Conservation (phyloP, 2,329 filamentous ascomycete genomes). For the Coniella vitis region DNA sequence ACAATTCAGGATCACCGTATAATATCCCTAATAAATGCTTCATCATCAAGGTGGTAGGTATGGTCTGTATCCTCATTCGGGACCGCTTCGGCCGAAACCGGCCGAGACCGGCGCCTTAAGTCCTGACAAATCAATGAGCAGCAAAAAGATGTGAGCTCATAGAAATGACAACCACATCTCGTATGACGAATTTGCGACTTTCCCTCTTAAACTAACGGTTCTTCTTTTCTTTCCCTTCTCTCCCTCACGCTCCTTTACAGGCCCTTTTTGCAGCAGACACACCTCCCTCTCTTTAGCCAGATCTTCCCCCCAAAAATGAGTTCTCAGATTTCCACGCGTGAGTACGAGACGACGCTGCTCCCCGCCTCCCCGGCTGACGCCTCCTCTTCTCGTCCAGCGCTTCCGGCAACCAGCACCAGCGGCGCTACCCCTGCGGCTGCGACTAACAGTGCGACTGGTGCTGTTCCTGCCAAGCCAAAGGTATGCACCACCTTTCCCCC, state of each 20-base stretch:
- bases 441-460: not conserved
- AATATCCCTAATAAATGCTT: no score
- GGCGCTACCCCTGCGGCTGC: slow-evolving; percentile 1
- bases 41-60: no score
- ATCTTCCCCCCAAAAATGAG: slow-evolving; percentile 4
- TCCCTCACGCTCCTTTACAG: not conserved
- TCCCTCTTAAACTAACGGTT: no score
- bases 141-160: slow-evolving; percentile 14
- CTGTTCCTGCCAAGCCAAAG: slow-evolving; percentile 12
- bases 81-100: not conserved
- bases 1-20: no score
- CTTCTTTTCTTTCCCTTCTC: no score
- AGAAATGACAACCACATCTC: not conserved
- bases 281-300: no score
- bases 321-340: slow-evolving; percentile 10
- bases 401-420: slow-evolving; percentile 5
- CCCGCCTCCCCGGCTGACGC: not conserved
- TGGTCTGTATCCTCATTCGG: not conserved
- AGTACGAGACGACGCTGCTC: not conserved
- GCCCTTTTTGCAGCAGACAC: no score
- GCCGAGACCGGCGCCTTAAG: not conserved
- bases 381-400: slow-evolving; percentile 1
- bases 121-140: slow-evolving; percentile 16
- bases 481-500: not conserved
- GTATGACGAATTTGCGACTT: not conserved